Percentiles rank a stretch among this genome's conserved stretches.
These are phyloP conservation scores for Cyphellophora europaea DNA, from an alignment of 2,329 filamentous ascomycete genomes.

Conservation along the genomic window DNA sequence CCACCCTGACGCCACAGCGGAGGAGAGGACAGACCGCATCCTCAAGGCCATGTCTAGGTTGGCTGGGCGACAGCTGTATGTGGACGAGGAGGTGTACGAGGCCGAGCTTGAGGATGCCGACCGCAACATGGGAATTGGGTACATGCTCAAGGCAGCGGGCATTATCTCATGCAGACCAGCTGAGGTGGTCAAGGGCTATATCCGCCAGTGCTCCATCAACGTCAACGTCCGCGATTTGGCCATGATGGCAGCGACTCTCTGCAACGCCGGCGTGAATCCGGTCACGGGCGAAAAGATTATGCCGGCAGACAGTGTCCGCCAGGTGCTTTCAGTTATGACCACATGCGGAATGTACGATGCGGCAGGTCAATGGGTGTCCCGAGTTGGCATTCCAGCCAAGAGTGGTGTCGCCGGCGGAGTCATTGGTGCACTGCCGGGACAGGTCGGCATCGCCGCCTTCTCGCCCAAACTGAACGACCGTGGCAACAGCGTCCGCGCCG, in stretches of 20 bases:
- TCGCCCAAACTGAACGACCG: constrained; percentile 8
- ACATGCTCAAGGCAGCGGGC: constrained; percentile 10
- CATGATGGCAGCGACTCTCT: constrained; percentile 11
- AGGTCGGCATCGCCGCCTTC: constrained; percentile 12
- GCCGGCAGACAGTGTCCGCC: constrained; percentile 9
- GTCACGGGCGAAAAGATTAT: constrained; percentile 9
- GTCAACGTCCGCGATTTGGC: constrained; percentile 11
- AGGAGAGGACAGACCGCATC: constrained; percentile 10
- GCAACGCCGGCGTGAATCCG: constrained; percentile 10
- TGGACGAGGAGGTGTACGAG: constrained; percentile 11
- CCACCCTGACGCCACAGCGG: constrained; percentile 8
- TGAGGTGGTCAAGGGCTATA: constrained; percentile 12
- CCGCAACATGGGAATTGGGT: constrained; percentile 10
- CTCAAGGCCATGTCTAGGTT: constrained; percentile 8
- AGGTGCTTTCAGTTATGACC: constrained; percentile 11
- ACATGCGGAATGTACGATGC: constrained; percentile 11
- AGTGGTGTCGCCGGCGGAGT: constrained; percentile 9
- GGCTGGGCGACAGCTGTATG: constrained; percentile 8
- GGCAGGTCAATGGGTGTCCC: constrained; percentile 8
- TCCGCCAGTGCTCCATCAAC: constrained; percentile 11
- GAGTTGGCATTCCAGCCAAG: constrained; percentile 10
- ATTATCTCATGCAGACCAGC: constrained; percentile 9
- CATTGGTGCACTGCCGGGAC: constrained; percentile 9
- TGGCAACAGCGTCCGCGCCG: constrained; percentile 9
- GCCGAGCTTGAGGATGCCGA: constrained; percentile 10